Evolutionary conservation across 352 stramenopile species (phyloP).

Genomic region (Aphanomyces cochlioides): DNA sequence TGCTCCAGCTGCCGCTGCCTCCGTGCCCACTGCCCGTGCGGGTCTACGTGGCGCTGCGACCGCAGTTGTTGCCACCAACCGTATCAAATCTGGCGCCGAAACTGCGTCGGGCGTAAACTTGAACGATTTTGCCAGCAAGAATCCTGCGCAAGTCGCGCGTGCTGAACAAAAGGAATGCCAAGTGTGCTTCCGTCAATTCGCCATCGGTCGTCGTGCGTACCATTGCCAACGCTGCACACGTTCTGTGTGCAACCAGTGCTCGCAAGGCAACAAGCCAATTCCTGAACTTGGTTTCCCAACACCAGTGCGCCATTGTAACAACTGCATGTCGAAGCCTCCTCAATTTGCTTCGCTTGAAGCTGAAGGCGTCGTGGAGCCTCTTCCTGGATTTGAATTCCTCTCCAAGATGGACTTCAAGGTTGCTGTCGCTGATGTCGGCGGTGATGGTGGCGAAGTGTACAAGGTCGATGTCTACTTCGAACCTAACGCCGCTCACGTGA

Average conservation of each 20-base stretch:
- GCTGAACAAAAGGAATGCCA: slow-evolving; percentile 85
- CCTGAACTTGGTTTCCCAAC: slow-evolving; percentile 73
- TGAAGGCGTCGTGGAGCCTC: slow-evolving; percentile 69
- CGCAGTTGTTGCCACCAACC: slow-evolving; percentile 19
- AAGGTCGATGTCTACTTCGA: slow-evolving; percentile 79
- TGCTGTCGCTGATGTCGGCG: slow-evolving; percentile 38
- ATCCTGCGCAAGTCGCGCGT: slow-evolving; percentile 62
- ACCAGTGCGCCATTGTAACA: slow-evolving; percentile 75
- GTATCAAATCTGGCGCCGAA: slow-evolving; percentile 19
- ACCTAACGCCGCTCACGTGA: slow-evolving; percentile 55
- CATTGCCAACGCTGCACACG: slow-evolving; percentile 82
- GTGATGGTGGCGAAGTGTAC: slow-evolving; percentile 56
- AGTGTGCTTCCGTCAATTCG: slow-evolving; percentile 85
- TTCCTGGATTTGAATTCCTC: slow-evolving; percentile 79
- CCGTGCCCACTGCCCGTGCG: not conserved
- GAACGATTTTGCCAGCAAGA: slow-evolving; percentile 30
- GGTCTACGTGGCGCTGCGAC: not conserved
- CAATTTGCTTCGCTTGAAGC: slow-evolving; percentile 78
- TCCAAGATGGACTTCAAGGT: slow-evolving; percentile 80
- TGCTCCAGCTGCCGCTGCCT: not conserved
- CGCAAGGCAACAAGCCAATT: slow-evolving; percentile 77
- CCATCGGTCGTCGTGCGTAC: slow-evolving; percentile 74
- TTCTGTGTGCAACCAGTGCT: slow-evolving; percentile 81
- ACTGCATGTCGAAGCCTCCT: slow-evolving; percentile 71
- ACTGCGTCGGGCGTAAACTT: slow-evolving; percentile 6